Percentiles rank a stretch among this genome's conserved stretches.
Evolutionary conservation across 2,329 filamentous ascomycete genomes (phyloP).

Genomic region (Phoma sp.): DNA sequence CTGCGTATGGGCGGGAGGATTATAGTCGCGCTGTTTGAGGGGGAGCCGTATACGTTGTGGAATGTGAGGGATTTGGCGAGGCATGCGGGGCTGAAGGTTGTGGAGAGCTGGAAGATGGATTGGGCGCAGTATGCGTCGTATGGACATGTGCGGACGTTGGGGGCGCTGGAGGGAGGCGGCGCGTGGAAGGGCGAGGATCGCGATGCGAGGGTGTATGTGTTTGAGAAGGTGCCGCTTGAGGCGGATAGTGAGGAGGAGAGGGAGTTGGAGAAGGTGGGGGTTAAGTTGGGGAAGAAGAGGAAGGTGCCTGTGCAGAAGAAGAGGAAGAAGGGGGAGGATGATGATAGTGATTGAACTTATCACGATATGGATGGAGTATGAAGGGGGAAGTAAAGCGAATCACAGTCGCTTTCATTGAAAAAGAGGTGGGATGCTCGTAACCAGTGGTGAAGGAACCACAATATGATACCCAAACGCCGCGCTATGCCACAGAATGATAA

Average conservation of each 20-base stretch:
- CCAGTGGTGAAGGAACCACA: neutral
- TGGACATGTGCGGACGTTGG: conserved; percentile 74
- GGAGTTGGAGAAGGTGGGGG: conserved; percentile 23
- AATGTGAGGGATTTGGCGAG: conserved; percentile 88
- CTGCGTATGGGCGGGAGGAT: conserved; percentile 65
- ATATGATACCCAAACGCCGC: conserved; percentile 11
- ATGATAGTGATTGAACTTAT: conserved; percentile 22
- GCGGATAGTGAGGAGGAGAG: conserved; percentile 34
- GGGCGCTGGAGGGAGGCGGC: conserved; percentile 58
- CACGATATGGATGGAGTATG: neutral
- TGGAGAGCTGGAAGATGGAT: conserved; percentile 74
- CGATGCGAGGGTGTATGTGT: conserved; percentile 56
- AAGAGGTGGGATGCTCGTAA: neutral
- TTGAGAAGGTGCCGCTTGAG: conserved; percentile 48
- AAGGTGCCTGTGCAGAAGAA: conserved; percentile 1
- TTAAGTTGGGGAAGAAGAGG: conserved; percentile 23
- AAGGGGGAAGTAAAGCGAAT: neutral
- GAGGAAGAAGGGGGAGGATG: conserved; percentile 25
- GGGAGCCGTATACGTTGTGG: conserved; percentile 94
- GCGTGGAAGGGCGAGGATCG: conserved; percentile 60
- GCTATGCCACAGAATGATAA: conserved; percentile 13
- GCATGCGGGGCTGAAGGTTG: conserved; percentile 74
- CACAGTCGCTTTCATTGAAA: neutral
- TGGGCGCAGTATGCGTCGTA: conserved; percentile 75
- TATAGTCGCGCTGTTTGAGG: conserved; percentile 88